Base-by-base conservation (phyloP, 2,329 filamentous ascomycete species). In the Paecilomyces niveus region DNA sequence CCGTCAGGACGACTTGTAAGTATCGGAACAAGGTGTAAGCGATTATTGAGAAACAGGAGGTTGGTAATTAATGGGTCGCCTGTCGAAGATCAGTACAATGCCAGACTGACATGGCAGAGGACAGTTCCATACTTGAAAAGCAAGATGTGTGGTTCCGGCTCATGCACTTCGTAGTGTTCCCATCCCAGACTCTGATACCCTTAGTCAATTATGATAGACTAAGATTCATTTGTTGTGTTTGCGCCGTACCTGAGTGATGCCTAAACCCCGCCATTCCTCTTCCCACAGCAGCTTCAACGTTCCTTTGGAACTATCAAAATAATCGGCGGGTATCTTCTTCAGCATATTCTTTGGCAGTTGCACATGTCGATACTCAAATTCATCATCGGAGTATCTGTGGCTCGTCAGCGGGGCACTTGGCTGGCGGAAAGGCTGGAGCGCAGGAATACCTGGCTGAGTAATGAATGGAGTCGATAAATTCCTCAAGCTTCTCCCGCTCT, bases 91-190 rank as follows among this genome's bases (percentile, higher is more conserved):
- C 4, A 21, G 45, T 65, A 58, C 70, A 62, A 60, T 67, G 64
- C 71, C 62, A 61, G 60, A 55, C 33, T 60, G 59, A 58, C 31
- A 62, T 60, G 53, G 63, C 59, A 56, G 68, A 63, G 62, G 68
- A 65, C n/a, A 39, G 39, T 49, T 45, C 81, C 89, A 75, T 80
- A 97, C 93, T 99, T 99, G 85, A 99, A 99, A 32, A 99, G 85
- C 57, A 99, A 84, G 70, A 99, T 99, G 75, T 99, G 94, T 64
- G 94, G 94, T 79, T 99, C 94, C 51, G 94, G 94, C 76, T 97
- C 94, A 75, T 99, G 94, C 57, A 99, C 94, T 76, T 99, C 94
- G 74, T 99, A 99, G 76, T 99, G 94, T 75, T 97, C 93, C 94
- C 94, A 99, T 59, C 94, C 94, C 69, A 99, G 81, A 80, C 93